phyloP scores from a whole-genome alignment of 768 basidiomycete genomes.

The Pulveroboletus sp. region DNA sequence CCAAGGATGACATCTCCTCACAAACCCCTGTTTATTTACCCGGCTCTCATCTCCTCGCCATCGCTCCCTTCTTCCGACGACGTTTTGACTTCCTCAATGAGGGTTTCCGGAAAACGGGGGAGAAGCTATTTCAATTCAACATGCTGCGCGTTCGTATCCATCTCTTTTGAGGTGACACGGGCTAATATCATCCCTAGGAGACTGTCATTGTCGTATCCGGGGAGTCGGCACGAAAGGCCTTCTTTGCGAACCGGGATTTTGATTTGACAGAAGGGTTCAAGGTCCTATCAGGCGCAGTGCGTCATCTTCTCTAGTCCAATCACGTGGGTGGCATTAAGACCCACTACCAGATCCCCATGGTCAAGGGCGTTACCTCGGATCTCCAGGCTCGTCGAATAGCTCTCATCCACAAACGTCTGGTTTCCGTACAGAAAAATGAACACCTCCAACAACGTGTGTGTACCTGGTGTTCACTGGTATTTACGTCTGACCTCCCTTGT shows the following conservation, averaged over 20 bases:
- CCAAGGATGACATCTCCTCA: constrained; percentile 43
- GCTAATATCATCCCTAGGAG: constrained; percentile 43
- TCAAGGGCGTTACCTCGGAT: constrained; percentile 70
- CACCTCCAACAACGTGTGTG: constrained; percentile 56
- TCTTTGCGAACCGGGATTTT: constrained; percentile 66
- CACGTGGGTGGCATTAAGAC: constrained; percentile 13
- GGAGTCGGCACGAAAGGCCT: constrained; percentile 61
- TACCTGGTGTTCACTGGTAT: neutral
- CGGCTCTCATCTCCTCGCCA: constrained; percentile 52
- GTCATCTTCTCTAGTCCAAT: constrained; percentile 5
- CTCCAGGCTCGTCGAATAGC: constrained; percentile 58
- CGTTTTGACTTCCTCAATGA: constrained; percentile 71
- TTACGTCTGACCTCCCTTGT: constrained; percentile 10
- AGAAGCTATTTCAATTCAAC: constrained; percentile 65
- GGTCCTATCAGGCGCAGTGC: constrained; percentile 76
- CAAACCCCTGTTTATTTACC: constrained; percentile 53
- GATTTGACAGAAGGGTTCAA: constrained; percentile 79
- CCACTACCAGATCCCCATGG: constrained; percentile 60
- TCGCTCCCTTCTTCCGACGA: constrained; percentile 62
- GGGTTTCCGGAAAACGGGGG: constrained; percentile 65
- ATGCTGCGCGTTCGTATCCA: constrained; percentile 53
- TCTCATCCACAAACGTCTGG: constrained; percentile 69
- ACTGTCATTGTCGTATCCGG: constrained; percentile 75
- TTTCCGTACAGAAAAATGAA: constrained; percentile 57
- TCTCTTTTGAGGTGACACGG: constrained; percentile 10